These are phyloP conservation scores for Penicillium alfredii DNA, from an alignment of 495 filamentous ascomycete genomes.

Conservation along the genomic window DNA sequence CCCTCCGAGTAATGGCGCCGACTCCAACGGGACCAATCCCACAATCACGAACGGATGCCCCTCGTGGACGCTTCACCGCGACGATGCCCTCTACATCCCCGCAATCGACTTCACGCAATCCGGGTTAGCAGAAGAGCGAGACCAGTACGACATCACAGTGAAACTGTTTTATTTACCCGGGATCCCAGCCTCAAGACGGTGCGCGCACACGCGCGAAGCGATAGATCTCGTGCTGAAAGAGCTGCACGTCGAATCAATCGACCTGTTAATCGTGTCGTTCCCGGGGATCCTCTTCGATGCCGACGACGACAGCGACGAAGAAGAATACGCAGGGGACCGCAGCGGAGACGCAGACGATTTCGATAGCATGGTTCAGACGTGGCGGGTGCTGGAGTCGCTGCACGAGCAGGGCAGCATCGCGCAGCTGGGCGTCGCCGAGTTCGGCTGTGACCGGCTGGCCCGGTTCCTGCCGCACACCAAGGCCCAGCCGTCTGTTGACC, in stretches of 20 bases:
- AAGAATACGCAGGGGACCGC: constrained; percentile 56
- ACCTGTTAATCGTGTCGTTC: constrained; percentile 89
- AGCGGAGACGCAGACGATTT: constrained; percentile 44
- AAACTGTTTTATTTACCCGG: constrained; percentile 88
- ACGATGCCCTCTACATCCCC: constrained; percentile 65
- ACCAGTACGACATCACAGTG: constrained; percentile 85
- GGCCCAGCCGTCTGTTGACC: constrained; percentile 77
- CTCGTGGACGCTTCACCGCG: constrained; percentile 60
- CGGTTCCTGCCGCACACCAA: constrained; percentile 59
- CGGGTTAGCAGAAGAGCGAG: constrained; percentile 68
- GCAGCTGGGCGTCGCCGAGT: constrained; percentile 82
- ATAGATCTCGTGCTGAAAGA: constrained; percentile 73
- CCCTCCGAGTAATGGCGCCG: constrained; percentile 7
- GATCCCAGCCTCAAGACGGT: constrained; percentile 53
- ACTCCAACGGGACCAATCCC: constrained; percentile 14
- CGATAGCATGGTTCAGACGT: constrained; percentile 67
- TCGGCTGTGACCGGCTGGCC: constrained; percentile 72
- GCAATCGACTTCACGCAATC: constrained; percentile 64
- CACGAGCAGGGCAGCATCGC: constrained; percentile 63
- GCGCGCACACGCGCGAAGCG: constrained; percentile 65
- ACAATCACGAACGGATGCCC: constrained; percentile 23
- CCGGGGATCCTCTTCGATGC: constrained; percentile 91
- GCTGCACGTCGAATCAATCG: constrained; percentile 65
- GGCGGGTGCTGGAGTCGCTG: constrained; percentile 66
- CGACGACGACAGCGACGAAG: constrained; percentile 76